phyloP scores from a whole-genome alignment of 2,329 filamentous ascomycete genomes.

The Hypoxylon sp. region DNA sequence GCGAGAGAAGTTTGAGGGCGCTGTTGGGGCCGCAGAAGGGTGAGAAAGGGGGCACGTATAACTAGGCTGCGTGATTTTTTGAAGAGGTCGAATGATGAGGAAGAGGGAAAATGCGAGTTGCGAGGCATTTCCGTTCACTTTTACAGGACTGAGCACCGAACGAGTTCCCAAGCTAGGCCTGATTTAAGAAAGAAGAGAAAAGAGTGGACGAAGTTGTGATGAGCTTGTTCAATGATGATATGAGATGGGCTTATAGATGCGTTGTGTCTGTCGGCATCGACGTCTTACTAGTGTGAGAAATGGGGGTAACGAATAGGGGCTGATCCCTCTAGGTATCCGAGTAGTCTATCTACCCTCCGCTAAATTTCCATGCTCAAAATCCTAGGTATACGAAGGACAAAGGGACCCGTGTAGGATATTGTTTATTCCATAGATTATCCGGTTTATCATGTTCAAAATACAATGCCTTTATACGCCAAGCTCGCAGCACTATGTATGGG shows the following conservation, averaged over 20 bases:
- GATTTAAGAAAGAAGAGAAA: not conserved
- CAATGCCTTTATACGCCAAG: too few relatives aligned
- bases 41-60: not conserved
- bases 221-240: not conserved
- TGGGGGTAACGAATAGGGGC: not conserved
- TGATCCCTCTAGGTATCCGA: not conserved
- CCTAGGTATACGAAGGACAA: too few relatives aligned
- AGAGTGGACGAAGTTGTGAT: not conserved
- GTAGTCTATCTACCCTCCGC: too few relatives aligned
- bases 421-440: too few relatives aligned
- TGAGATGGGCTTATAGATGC: too few relatives aligned
- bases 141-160: not conserved
- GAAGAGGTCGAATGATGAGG: not conserved
- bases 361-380: too few relatives aligned
- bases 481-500: too few relatives aligned
- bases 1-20: constrained; percentile 35
- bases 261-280: too few relatives aligned
- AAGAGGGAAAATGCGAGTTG: not conserved
- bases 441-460: too few relatives aligned
- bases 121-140: not conserved
- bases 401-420: too few relatives aligned
- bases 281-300: too few relatives aligned
- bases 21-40: constrained; percentile 35
- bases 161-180: not conserved
- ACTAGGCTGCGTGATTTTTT: not conserved